Base-by-base conservation (phyloP, 1,284 basidiomycete species). In the Sporisorium exsertum region DNA sequence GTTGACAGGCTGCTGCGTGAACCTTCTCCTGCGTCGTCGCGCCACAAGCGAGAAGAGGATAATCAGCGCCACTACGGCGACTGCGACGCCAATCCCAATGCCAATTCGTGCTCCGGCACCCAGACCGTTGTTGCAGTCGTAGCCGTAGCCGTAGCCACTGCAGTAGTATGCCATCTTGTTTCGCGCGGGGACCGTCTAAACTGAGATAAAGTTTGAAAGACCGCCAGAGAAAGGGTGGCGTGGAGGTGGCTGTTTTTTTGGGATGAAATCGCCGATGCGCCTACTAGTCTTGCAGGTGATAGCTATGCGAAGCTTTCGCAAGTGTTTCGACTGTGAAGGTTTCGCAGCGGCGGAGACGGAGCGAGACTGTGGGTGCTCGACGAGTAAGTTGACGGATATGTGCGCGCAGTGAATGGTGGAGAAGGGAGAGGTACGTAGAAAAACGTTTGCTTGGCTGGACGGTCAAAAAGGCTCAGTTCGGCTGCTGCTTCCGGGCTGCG, bases 11-110 rank as follows among this genome's bases (percentile, higher is more conserved):
- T 59, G 64, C 47, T 61, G 64, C 3, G 55, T 50, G 46, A 65
- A 64, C 5, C 68, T 37, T 59, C 73, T 72, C 10, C 62, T 56
- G 24, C 73, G 58, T 4, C 53, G 42, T 15, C 65, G 58, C 15
- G 73, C 64, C 1, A 53, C 15, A 0, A 27, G 16, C 13, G 55
- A 57, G 40, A 62, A 53, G 22, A 72, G 55, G 9, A 55, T 27
- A 29, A 72, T 55, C 27, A 72, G 15, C 13, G 60, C 16, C 10
- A 76, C 20, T 15, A 76, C 52, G 9, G 13, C 65, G 1, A 62
- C 59, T 0, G 69, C 74, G 22, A 72, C 64, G 10, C 56, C 74
- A 13, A 77, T 20, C 45, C 74, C 74, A 43, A 77, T 72, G 18
- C 74, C 74, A 49, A 59, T 45, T 6, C 70, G 70, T 12, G 70